Base-by-base conservation (phyloP, 768 basidiomycete genomes). In the Dioszegia hungarica region DNA sequence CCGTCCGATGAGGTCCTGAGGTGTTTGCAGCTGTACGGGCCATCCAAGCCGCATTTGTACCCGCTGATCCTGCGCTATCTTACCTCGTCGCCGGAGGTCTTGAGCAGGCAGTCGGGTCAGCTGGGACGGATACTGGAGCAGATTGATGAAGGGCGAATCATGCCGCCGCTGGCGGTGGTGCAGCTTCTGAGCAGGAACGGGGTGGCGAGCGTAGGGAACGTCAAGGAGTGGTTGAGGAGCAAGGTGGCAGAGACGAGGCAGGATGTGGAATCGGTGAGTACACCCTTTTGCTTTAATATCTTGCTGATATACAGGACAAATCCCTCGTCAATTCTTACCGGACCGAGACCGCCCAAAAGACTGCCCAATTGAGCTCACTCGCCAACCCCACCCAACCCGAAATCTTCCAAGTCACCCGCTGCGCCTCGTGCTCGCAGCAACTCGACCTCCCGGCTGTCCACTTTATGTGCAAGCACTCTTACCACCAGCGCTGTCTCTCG, bases 381-480 rank as follows among this genome's bases (percentile, higher is more conserved):
- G 82, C 85, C 4, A 87, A 94, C 75, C 80, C 85, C 6, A 82
- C 85, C 20, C 82, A 85, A 50, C 88, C 95, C 0, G 82, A 84
- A 19, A 87, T 97, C 20, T 95, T 97, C 80, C 92, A 97, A 70
- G 89, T 94, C 59, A 93, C 92, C 8, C 81, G 91, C 38, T 98
- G 95, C 75, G 86, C 93, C 20, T 82, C 86, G 3, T 98, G 95
- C 74, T 82, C 85, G 15, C 89, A 86, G 1, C 89, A 88, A 65
- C 83, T 98, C 58, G 93, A 97, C 73, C 82, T 97, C 10, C 94
- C 95, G 0, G 87, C 84, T 62, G 81, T 98, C 5, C 93, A 98
- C 75, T 98, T 97, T 71, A 95, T 98, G 94, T 99, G 94, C 77
- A 86, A 87, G 67, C 95, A 98, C 73, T 91, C 89, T 59, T 98